Evolutionary conservation across 768 basidiomycete species (phyloP).

Genomic region (Ramaria sp.): DNA sequence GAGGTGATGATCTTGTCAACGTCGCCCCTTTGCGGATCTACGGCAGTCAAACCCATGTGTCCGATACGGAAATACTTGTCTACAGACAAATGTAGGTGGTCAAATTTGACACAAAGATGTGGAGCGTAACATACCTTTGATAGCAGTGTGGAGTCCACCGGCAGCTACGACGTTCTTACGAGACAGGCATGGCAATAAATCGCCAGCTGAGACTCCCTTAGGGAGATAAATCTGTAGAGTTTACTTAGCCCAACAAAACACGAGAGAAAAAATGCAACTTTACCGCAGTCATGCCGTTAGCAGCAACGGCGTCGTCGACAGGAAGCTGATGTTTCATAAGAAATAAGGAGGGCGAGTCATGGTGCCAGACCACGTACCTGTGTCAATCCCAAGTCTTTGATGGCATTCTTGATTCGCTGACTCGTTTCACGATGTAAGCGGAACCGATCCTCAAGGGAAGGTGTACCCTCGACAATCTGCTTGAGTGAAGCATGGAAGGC

Average conservation of each 20-base stretch:
- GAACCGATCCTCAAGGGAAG: slow-evolving; percentile 73
- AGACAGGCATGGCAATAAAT: slow-evolving; percentile 65
- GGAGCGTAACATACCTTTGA: slow-evolving; percentile 52
- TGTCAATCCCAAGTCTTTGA: slow-evolving; percentile 56
- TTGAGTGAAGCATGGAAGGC: slow-evolving; percentile 77
- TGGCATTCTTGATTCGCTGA: slow-evolving; percentile 56
- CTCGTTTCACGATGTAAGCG: slow-evolving; percentile 61
- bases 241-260: slow-evolving; percentile 1
- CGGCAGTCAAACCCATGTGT: slow-evolving; percentile 87
- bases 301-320: slow-evolving; percentile 45
- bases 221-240: slow-evolving; percentile 65
- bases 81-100: slow-evolving; percentile 17
- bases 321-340: slow-evolving; percentile 36
- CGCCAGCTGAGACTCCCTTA: slow-evolving; percentile 61
- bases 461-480: slow-evolving; percentile 50
- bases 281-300: slow-evolving; percentile 94
- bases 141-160: slow-evolving; percentile 74
- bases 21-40: slow-evolving; percentile 60
- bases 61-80: slow-evolving; percentile 91
- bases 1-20: slow-evolving; percentile 60
- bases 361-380: slow-evolving; percentile 23
- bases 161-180: slow-evolving; percentile 73
- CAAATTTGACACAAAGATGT: not conserved
- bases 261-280: slow-evolving; percentile 11
- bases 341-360: not conserved